Base-by-base conservation (phyloP, 139 green algal species). In the Picochlorum costavermella region DNA sequence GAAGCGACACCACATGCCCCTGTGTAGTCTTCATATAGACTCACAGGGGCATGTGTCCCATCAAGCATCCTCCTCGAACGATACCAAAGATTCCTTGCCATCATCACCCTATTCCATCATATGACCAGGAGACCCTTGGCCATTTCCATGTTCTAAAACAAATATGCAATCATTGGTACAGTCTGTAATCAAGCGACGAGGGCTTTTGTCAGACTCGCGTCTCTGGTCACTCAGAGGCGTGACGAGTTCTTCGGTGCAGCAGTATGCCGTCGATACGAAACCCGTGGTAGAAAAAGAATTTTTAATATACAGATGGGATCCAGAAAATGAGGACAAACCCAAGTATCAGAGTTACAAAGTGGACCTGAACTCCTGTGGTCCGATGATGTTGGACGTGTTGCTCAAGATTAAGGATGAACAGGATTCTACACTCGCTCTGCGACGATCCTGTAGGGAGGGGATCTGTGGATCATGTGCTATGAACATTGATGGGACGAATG, bases 391-490 rank as follows among this genome's bases (percentile, higher is more conserved):
- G 60, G 94, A 99, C 60, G 90, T 96, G 50, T 83, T 99, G 33
- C 75, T 99, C 29, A 98, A 98, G 72, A 96, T 99, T 73, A 98
- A 99, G 75, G 94, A 98, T 70, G 93, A 98, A 72, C 81, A 95
- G 74, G 92, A 99, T 71, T 78, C 83, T 20, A 87, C 80, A 16
- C 77, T 99, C 4, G 78, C 86, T 12, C 84, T 99, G 64, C 73
- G 94, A 13, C 70, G 94, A 0, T 98, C 92, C 3, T 98, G 92
- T 78, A 89, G 91, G 8, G 93, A 99, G 75, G 94, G 94, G 61
- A 99, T 99, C 66, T 99, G 94, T 68, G 94, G 91, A 25, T 97
- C 89, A 3, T 99, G 94, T 60, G 87, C 94, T 3, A 98, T 98
- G 93, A 99, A 99, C 79, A 98, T 99, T 33, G 81, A 98, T 65